Evolutionary conservation across 2,329 filamentous ascomycete genomes (phyloP).

Genomic region (Pestalotiopsis sp.): DNA sequence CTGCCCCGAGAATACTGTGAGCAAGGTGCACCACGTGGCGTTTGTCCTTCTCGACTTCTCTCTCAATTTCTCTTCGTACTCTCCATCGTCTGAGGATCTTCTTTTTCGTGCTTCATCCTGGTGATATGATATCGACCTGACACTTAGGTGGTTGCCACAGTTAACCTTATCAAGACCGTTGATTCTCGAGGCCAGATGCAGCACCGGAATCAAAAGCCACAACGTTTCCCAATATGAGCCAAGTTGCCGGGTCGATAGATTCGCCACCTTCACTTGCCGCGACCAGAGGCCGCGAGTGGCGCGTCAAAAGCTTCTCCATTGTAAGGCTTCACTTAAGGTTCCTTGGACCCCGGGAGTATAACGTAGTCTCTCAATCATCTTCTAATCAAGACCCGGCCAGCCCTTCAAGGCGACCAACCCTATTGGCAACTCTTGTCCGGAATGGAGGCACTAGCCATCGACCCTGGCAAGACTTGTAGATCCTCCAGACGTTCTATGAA

Average conservation of each 20-base stretch:
- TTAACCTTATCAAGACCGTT: not conserved
- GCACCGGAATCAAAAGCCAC: not conserved
- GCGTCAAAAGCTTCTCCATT: not conserved
- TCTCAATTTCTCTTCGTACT: too few relatives aligned
- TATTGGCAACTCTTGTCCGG: not conserved
- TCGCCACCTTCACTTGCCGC: not conserved
- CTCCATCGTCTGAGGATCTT: too few relatives aligned
- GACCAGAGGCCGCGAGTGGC: not conserved
- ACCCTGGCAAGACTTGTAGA: not conserved
- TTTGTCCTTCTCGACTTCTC: too few relatives aligned
- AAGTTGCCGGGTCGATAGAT: not conserved
- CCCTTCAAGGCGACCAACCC: not conserved
- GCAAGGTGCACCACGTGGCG: too few relatives aligned
- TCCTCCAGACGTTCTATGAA: not conserved
- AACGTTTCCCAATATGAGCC: not conserved
- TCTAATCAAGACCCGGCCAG: not conserved
- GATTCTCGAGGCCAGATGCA: not conserved
- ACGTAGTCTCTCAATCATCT: not conserved
- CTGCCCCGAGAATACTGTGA: too few relatives aligned
- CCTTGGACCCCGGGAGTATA: not conserved
- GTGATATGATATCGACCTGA: too few relatives aligned
- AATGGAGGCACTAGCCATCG: not conserved
- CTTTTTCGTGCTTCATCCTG: too few relatives aligned
- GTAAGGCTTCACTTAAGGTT: not conserved
- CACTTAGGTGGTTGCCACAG: too few relatives aligned